phyloP scores from a whole-genome alignment of 768 basidiomycete genomes.

The Omphalotus guepiniiformis region DNA sequence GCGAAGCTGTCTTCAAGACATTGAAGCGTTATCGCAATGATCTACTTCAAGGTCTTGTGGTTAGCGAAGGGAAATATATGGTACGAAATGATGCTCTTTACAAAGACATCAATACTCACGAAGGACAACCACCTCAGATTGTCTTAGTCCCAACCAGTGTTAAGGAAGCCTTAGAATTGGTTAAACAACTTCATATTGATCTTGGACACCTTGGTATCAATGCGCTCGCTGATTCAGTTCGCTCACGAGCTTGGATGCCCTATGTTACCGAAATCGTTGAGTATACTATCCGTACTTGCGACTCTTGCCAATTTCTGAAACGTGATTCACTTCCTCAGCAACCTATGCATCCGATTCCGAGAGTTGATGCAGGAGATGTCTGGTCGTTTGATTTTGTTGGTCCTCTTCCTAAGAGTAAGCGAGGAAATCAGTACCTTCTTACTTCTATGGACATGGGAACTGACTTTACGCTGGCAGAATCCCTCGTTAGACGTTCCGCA shows the following conservation, averaged over 20 bases:
- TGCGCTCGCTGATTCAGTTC: slow-evolving; percentile 11
- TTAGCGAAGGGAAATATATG: slow-evolving; percentile 3
- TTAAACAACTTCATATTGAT: slow-evolving; percentile 11
- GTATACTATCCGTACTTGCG: neutral
- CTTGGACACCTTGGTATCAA: slow-evolving; percentile 17
- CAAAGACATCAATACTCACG: slow-evolving; percentile 10
- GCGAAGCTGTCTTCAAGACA: neutral
- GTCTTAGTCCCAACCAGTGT: slow-evolving; percentile 12
- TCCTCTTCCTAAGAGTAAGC: slow-evolving; percentile 11
- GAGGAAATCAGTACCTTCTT: slow-evolving; percentile 17
- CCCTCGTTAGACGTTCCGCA: slow-evolving; percentile 8
- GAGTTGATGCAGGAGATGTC: slow-evolving; percentile 4
- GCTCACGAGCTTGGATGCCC: slow-evolving; percentile 10
- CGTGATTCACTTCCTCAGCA: slow-evolving; percentile 6
- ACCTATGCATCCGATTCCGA: neutral
- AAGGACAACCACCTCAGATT: neutral
- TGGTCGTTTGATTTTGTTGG: slow-evolving; percentile 20
- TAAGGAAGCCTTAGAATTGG: slow-evolving; percentile 1
- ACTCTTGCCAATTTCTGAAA: slow-evolving; percentile 3
- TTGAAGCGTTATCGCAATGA: no score
- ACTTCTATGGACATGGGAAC: slow-evolving; percentile 16
- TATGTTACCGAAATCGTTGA: neutral
- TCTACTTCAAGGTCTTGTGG: no score
- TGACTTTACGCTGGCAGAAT: slow-evolving; percentile 6
- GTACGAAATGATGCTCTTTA: slow-evolving; percentile 1